These are phyloP conservation scores for Camelina laxa DNA, from an alignment of 345 rosid species.

Conservation along the genomic window DNA sequence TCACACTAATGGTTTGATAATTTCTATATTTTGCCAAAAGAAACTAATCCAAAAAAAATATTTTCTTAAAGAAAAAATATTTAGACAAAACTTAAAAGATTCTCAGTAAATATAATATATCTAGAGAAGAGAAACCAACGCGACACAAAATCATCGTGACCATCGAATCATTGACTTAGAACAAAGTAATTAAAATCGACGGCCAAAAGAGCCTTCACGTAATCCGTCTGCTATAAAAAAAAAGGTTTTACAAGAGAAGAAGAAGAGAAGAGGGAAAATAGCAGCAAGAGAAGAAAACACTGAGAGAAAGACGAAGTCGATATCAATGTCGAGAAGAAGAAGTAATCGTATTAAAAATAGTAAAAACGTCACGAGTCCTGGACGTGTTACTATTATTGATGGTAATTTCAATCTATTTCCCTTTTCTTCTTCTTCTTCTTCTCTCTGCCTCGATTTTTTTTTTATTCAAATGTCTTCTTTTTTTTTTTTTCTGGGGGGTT, in stretches of 20 bases:
- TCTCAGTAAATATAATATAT: background rate
- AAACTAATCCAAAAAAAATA: background rate
- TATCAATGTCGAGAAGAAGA: slow-evolving; percentile 43
- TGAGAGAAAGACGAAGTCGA: background rate
- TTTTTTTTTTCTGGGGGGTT: background rate
- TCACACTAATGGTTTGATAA: background rate
- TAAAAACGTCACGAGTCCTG: slow-evolving; percentile 12
- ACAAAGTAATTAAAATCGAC: slow-evolving; percentile 19
- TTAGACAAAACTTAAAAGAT: background rate
- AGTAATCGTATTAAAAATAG: slow-evolving; percentile 41
- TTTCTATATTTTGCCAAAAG: background rate
- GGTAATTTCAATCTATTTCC: slow-evolving; percentile 8
- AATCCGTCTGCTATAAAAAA: background rate
- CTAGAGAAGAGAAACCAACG: background rate
- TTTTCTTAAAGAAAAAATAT: background rate
- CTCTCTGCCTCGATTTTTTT: background rate
- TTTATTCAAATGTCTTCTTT: too few species aligned
- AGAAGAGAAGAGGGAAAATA: background rate
- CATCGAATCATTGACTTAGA: slow-evolving; percentile 20
- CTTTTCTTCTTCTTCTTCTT: background rate
- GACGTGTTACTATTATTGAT: slow-evolving; percentile 31
- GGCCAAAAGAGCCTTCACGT: slow-evolving; percentile 1
- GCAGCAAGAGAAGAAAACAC: background rate
- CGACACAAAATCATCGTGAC: slow-evolving; percentile 22
- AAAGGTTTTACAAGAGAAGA: background rate